Conservation (phyloP, 2,329 filamentous ascomycete genomes). For the Blastomyces emzantsi region DNA sequence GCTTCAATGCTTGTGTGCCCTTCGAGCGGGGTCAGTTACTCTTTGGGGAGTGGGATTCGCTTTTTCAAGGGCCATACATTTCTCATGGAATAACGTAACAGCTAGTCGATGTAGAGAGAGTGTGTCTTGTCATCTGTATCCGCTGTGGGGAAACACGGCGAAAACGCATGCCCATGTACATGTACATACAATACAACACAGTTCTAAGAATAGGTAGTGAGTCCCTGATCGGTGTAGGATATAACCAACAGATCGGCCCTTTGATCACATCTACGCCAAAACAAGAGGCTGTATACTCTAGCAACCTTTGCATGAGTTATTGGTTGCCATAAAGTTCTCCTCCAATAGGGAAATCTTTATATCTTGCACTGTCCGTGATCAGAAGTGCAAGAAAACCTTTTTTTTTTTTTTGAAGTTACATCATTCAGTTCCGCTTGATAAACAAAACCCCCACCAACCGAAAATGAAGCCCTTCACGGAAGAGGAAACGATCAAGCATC, state of each 20-base stretch:
- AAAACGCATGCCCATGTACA: not conserved
- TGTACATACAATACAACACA: no score
- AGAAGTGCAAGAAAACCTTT: not conserved
- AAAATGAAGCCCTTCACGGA: constrained; percentile 1
- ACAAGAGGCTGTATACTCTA: not conserved
- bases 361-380: not conserved
- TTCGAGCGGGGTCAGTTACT: not conserved
- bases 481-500: not conserved
- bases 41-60: not conserved
- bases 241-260: not conserved
- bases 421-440: not conserved
- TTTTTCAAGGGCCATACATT: not conserved
- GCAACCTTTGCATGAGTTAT: not conserved
- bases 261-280: not conserved
- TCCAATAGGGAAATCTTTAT: not conserved
- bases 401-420: not conserved
- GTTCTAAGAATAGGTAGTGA: not conserved
- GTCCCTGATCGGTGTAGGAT: not conserved
- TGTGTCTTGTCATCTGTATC: not conserved
- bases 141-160: not conserved
- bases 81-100: not conserved
- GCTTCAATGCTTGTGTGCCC: not conserved
- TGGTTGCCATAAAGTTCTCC: not conserved
- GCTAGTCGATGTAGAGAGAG: not conserved
- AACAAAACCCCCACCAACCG: not conserved